A percentile compares a stretch with the other conserved stretches of the same genome.
Conservation (phyloP, 768 basidiomycete genomes). For the Bullera alba region DNA sequence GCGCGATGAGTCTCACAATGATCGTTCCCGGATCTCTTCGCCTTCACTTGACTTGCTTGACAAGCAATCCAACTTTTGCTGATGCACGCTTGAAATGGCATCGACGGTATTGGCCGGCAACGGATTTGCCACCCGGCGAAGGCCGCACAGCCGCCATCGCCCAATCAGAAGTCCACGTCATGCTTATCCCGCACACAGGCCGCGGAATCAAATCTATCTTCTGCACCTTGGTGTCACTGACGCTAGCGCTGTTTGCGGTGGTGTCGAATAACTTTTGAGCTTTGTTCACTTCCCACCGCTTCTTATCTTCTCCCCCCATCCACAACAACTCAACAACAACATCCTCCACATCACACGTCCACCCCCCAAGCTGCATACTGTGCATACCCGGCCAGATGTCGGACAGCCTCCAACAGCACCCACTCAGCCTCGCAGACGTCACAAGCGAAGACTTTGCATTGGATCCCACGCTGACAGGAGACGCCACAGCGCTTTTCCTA, state of each 20-base stretch:
- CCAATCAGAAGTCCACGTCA: too few relatives aligned
- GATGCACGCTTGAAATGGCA: too few relatives aligned
- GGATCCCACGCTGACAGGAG: slow-evolving; percentile 5
- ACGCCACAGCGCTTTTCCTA: slow-evolving; percentile 1
- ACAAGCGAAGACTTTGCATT: neutral
- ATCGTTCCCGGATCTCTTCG: too few relatives aligned
- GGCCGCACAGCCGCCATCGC: too few relatives aligned
- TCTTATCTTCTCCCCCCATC: slow-evolving; percentile 6
- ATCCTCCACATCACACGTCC: slow-evolving; percentile 11
- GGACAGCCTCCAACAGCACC: neutral
- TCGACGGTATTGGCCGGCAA: too few relatives aligned
- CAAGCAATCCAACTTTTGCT: too few relatives aligned
- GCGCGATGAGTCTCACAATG: too few relatives aligned
- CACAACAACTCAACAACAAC: neutral
- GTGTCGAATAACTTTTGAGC: neutral
- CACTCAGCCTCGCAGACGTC: slow-evolving; percentile 2
- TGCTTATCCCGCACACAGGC: too few relatives aligned
- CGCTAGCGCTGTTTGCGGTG: neutral
- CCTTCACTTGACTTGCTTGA: too few relatives aligned
- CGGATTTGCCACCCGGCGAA: neutral
- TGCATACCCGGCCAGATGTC: too few relatives aligned
- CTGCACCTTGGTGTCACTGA: neutral
- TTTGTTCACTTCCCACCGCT: neutral
- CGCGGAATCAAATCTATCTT: neutral
- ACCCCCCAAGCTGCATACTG: slow-evolving; percentile 4